phyloP scores from a whole-genome alignment of 1,284 basidiomycete genomes.

The Malassezia psittaci region DNA sequence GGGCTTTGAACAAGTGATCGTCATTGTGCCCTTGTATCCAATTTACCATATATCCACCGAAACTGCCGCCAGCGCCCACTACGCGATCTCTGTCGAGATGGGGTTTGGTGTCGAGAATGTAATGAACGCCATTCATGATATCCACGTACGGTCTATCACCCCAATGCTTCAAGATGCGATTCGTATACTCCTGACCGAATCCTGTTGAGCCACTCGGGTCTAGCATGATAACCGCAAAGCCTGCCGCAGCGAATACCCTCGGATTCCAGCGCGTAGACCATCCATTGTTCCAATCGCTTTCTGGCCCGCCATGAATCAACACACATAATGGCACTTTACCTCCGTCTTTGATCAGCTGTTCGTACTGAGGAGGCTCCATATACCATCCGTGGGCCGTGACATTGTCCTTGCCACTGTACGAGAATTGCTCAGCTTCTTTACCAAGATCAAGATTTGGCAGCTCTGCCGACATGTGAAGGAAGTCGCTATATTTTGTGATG shows the following conservation, averaged over 20 bases:
- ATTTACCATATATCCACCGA: slow-evolving; percentile 33
- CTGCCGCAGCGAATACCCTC: slow-evolving; percentile 26
- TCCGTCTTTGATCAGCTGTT: neutral
- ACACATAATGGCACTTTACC: slow-evolving; percentile 18
- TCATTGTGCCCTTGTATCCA: slow-evolving; percentile 40
- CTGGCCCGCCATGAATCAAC: slow-evolving; percentile 37
- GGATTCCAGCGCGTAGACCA: slow-evolving; percentile 39
- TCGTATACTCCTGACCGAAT: slow-evolving; percentile 30
- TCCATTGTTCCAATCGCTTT: slow-evolving; percentile 28
- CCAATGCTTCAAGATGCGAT: slow-evolving; percentile 34
- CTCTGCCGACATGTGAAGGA: slow-evolving; percentile 5
- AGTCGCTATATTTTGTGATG: slow-evolving; percentile 6
- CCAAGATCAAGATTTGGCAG: slow-evolving; percentile 23
- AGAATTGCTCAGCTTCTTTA: slow-evolving; percentile 20
- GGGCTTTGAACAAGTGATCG: slow-evolving; percentile 29
- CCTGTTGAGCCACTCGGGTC: slow-evolving; percentile 32
- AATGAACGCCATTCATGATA: slow-evolving; percentile 20
- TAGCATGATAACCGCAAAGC: slow-evolving; percentile 28
- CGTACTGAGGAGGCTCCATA: slow-evolving; percentile 20
- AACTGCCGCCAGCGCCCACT: slow-evolving; percentile 28
- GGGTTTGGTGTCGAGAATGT: slow-evolving; percentile 18
- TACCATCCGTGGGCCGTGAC: slow-evolving; percentile 22
- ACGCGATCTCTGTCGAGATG: slow-evolving; percentile 21
- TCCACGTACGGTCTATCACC: slow-evolving; percentile 26
- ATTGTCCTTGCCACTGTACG: slow-evolving; percentile 18